Percentiles rank a stretch among this genome's conserved stretches.
These are phyloP conservation scores for Tuctoria greenei DNA, from an alignment of 176 grass and related monocot species.

Conservation along the genomic window DNA sequence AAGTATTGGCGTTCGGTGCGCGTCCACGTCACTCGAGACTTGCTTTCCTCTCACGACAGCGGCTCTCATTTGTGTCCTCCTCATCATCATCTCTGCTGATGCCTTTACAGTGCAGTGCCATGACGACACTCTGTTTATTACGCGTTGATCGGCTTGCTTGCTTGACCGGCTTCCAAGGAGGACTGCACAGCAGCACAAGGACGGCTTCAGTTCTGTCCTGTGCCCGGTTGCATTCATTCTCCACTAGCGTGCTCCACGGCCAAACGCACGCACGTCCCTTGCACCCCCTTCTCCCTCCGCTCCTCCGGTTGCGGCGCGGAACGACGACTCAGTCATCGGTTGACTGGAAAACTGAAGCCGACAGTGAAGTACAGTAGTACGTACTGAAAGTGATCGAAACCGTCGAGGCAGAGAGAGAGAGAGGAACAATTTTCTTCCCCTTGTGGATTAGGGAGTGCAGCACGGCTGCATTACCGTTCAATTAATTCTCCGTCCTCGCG, in stretches of 20 bases:
- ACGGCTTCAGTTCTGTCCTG: background rate
- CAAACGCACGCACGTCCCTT: background rate
- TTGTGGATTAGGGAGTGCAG: background rate
- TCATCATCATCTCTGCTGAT: background rate
- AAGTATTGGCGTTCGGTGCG: slow-evolving; percentile 40
- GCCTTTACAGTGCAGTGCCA: slow-evolving; percentile 10
- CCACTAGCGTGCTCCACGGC: background rate
- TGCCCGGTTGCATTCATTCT: background rate
- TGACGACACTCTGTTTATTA: slow-evolving; percentile 5
- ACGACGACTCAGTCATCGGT: background rate
- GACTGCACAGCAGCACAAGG: background rate
- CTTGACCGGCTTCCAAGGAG: background rate
- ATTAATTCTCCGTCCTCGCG: slow-evolving; percentile 31
- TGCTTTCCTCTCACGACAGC: slow-evolving; percentile 41
- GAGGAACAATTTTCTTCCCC: background rate
- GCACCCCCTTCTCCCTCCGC: background rate
- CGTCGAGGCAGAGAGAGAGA: background rate
- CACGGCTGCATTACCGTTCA: slow-evolving; percentile 2
- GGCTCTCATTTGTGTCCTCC: background rate
- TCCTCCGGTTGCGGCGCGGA: background rate
- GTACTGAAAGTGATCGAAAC: slow-evolving; percentile 22
- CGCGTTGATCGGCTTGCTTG: background rate
- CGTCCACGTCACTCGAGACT: slow-evolving; percentile 31
- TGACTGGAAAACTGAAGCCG: background rate
- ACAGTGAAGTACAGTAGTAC: background rate